Evolutionary conservation across 2,329 filamentous ascomycete genomes (phyloP), one percentile per base, ranked within the genome.

Genomic region (Fusarium pseudonygamai): DNA sequence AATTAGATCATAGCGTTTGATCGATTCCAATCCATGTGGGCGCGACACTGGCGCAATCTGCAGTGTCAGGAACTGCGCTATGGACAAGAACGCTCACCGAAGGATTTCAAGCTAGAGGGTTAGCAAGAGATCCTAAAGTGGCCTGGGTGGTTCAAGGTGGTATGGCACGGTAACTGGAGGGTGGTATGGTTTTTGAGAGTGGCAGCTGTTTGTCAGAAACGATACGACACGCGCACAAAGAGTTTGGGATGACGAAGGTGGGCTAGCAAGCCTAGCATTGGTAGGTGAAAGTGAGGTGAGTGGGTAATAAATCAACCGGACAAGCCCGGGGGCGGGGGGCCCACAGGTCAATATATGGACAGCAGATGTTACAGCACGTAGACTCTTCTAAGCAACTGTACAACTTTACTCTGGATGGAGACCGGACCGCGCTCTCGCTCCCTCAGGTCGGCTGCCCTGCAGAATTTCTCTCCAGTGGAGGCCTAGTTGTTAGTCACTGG

Each of bases 41-140:
- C 69, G 72, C 72, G 69, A 72, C 52, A 55, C 68, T 71, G 67
- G 71, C 68, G 72, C 73, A 73, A 71, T 68, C 72, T 67, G 69
- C 34, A 67, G 65, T 71, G 64, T 67, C 61, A 64, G 67, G 64
- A 64, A 50, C 43, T 62, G 69, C 72, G 74, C 78, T 77, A 77
- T 72, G 32, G 71, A 80, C 78, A 55, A 79, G 78, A 80, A 80
- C 69, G 76, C 67, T 80, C 79, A 80, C 79, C 79, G 79, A 80
- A 75, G 71, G 63, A 64, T 42, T 65, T n/a, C 56, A 72, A 57
- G 56, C 77, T 77, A 78, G 64, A 64, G 62, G 50, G 42, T 56
- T 60, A 70, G 63, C 53, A 59, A 56, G 37, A 58, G 60, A 45
- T 57, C 73, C 67, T 63, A 69, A 75, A 71, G 64, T 63, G 73